Evolutionary conservation across 331 rosid species (phyloP).

Genomic region (Acacia pycnantha): DNA sequence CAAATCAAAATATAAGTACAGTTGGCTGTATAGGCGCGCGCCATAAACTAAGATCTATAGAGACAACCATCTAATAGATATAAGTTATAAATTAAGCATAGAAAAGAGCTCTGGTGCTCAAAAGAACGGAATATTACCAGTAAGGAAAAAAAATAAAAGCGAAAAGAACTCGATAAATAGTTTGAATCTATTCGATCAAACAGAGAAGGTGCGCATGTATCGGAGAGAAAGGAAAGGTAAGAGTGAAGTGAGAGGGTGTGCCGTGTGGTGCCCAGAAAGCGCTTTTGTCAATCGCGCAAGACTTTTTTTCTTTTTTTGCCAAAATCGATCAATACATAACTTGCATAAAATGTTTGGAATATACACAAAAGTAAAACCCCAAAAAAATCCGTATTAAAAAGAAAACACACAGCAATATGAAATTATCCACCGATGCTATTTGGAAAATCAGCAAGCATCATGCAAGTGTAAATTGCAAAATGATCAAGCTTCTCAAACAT

Average conservation of each 20-base stretch:
- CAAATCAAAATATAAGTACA: conserved; percentile 3
- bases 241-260: not conserved
- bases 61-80: conserved; percentile 12
- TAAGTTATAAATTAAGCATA: conserved; percentile 15
- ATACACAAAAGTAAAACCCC: not conserved
- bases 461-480: conserved; percentile 32
- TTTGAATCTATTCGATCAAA: conserved; percentile 16
- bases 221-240: not conserved
- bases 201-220: not conserved
- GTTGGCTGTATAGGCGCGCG: not conserved
- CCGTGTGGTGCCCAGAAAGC: too few species aligned
- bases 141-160: not conserved
- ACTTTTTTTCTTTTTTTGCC: not conserved
- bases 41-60: conserved; percentile 37
- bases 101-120: conserved; percentile 11
- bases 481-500: not conserved
- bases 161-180: conserved; percentile 17
- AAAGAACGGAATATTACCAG: not conserved
- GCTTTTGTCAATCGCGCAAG: not conserved
- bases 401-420: not conserved
- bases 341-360: not conserved
- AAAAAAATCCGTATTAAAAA: not conserved
- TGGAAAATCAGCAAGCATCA: conserved; percentile 55
- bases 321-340: not conserved
- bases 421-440: conserved; percentile 63